A percentile compares a stretch with the other conserved stretches of the same genome.
phyloP scores from a whole-genome alignment of 768 basidiomycete genomes.

The Rossbeevera mucosa region DNA sequence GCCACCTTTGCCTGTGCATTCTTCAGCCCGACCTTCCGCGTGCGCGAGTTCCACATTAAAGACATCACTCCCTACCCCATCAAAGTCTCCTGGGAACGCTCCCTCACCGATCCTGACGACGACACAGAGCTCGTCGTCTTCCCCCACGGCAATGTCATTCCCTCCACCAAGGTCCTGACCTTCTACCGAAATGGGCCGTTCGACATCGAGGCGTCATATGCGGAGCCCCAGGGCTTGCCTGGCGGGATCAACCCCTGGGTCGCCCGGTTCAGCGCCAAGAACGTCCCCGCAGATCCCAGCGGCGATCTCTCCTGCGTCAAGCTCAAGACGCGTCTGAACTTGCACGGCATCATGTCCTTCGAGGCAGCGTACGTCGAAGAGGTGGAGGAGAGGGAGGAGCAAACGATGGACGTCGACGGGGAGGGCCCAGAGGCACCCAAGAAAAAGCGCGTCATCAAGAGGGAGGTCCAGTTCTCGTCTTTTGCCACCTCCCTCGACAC shows the following conservation, averaged over 20 bases:
- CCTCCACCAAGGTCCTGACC: conserved; percentile 92
- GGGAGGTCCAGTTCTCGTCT: conserved; percentile 69
- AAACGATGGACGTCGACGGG: conserved; percentile 62
- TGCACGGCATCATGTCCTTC: conserved; percentile 83
- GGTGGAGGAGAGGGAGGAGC: conserved; percentile 70
- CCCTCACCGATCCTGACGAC: conserved; percentile 73
- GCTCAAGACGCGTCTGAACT: conserved; percentile 84
- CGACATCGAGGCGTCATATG: conserved; percentile 83
- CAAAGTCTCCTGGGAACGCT: conserved; percentile 82
- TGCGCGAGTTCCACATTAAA: conserved; percentile 87
- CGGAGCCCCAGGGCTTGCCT: conserved; percentile 66
- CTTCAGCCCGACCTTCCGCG: conserved; percentile 96
- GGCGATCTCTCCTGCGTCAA: conserved; percentile 82
- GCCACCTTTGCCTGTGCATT: conserved; percentile 97
- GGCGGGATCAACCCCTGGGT: conserved; percentile 83
- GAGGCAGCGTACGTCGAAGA: conserved; percentile 85
- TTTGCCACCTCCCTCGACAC: conserved; percentile 63
- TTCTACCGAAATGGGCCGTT: conserved; percentile 90
- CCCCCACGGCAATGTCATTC: conserved; percentile 77
- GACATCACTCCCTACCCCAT: conserved; percentile 87
- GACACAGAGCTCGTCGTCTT: conserved; percentile 92
- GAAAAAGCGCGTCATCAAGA: conserved; percentile 88
- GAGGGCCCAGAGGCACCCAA: conserved; percentile 47
- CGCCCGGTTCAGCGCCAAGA: conserved; percentile 75
- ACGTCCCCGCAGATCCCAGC: conserved; percentile 60